Base-by-base conservation (phyloP, 495 filamentous ascomycete genomes). In the Xylaria cubensis region DNA sequence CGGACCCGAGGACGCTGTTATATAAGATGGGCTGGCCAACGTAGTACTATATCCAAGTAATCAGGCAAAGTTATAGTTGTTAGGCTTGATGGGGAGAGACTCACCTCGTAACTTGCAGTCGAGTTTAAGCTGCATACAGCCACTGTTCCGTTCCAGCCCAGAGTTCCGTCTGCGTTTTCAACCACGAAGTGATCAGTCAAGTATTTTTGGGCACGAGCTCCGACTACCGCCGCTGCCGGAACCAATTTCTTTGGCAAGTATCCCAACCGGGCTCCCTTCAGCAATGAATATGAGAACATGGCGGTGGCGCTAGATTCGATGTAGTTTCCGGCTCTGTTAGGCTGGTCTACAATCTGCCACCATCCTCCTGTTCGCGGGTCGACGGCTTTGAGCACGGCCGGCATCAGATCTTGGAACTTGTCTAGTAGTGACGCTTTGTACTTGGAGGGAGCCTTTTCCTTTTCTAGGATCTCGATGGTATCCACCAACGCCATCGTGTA, bases 401-500 rank as follows among this genome's bases (percentile, higher is more conserved):
- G 50, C 36, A 76, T 76, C 1, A 79, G 72, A 9, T 12, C 7
- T 41, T 79, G 81, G 70, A 76, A 80, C 72, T 81, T 78, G 7
- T 69, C 55, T 3, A 76, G 69, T 5, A 80, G 36, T 12, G 50
- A 21, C 12, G 29, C 42, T 3, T 67, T 69, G 29, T 71, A 68
- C 42, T 68, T 58, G 63, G 74, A 75, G 13, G 21, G 75, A 46
- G 48, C 79, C 73, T 9, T 58, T 36, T 26, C 69, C 73, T 4
- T 36, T 6, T 81, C 80, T 39, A 87, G 82, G 44, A 82, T 75
- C 59, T 90, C 86, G 24, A 90, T 76, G 36, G 86, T 81, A 67
- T 90, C 88, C 0, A 89, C 79, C 1, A 91, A 76, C 8, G 84
- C 85, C 81, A 90, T 86, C n/a, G 86, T 70, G 74, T 89, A 90